Percentiles rank a stretch among this genome's conserved stretches.
These are phyloP conservation scores for Penicillium longicatenatum DNA, from an alignment of 495 filamentous ascomycete genomes.

Conservation along the genomic window DNA sequence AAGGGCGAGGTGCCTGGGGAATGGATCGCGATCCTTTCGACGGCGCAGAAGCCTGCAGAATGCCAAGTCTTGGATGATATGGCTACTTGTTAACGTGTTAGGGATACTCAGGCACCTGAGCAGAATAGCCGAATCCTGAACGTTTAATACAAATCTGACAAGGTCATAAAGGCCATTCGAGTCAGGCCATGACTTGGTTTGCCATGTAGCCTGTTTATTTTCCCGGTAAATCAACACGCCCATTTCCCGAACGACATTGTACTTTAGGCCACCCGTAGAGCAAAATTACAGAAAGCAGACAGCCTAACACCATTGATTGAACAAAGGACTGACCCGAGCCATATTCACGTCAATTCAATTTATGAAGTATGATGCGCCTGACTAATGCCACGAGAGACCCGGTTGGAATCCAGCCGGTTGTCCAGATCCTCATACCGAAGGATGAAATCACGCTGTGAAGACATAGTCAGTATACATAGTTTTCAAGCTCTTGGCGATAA, in stretches of 20 bases:
- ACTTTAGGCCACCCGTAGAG: constrained; percentile 27
- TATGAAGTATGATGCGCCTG: constrained; percentile 48
- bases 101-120: background rate
- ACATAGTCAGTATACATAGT: constrained; percentile 4
- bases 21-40: constrained; percentile 39
- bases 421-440: constrained; percentile 80
- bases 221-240: constrained; percentile 33
- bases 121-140: background rate
- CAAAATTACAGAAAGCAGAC: constrained; percentile 34
- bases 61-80: background rate
- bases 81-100: background rate
- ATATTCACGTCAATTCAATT: constrained; percentile 14
- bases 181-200: constrained; percentile 31
- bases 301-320: constrained; percentile 41
- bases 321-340: constrained; percentile 10
- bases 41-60: constrained; percentile 25
- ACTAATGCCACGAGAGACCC: constrained; percentile 36
- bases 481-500: background rate
- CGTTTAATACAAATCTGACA: background rate
- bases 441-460: constrained; percentile 69
- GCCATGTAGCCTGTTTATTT: constrained; percentile 26
- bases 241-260: constrained; percentile 30
- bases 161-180: constrained; percentile 15
- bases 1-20: constrained; percentile 32
- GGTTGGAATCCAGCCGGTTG: constrained; percentile 49